Evolutionary conservation across 2,329 filamentous ascomycete species (phyloP).

Genomic region (Aurifilum marmelostoma): DNA sequence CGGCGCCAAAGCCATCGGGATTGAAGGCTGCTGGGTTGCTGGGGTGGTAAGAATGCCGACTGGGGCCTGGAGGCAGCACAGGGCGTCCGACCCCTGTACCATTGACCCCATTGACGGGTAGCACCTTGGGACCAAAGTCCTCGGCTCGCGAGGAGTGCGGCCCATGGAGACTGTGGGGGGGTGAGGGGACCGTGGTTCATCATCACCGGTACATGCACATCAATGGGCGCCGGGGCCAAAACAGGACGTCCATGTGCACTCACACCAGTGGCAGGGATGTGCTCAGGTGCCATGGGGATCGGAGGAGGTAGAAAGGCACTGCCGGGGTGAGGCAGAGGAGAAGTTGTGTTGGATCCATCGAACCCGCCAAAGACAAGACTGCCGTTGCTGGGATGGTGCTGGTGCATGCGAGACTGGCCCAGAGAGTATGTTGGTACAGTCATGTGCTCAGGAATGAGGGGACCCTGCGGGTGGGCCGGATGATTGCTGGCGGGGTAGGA

Average conservation of each 20-base stretch:
- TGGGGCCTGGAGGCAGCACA: constrained; percentile 19
- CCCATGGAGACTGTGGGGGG: constrained; percentile 64
- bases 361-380: constrained; percentile 61
- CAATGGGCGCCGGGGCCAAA: constrained; percentile 41
- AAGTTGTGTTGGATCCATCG: constrained; percentile 59
- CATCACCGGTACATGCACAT: constrained; percentile 33
- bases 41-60: constrained; percentile 36
- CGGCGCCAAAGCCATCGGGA: constrained; percentile 20
- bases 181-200: constrained; percentile 57
- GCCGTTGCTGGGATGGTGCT: constrained; percentile 56
- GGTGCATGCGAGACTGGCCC: constrained; percentile 48
- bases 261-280: constrained; percentile 36
- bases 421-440: constrained; percentile 30
- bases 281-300: constrained; percentile 30
- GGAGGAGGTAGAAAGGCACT: constrained; percentile 50
- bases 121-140: constrained; percentile 31
- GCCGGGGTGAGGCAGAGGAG: constrained; percentile 55
- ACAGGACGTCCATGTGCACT: constrained; percentile 45
- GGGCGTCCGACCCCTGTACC: constrained; percentile 22
- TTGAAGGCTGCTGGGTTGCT: constrained; percentile 25
- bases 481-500: constrained; percentile 21
- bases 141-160: constrained; percentile 59
- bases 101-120: constrained; percentile 24
- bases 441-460: constrained; percentile 26
- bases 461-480: constrained; percentile 23